Evolutionary conservation across 78 protist genomes (phyloP).

Genomic region (Emiliania huxleyi): DNA sequence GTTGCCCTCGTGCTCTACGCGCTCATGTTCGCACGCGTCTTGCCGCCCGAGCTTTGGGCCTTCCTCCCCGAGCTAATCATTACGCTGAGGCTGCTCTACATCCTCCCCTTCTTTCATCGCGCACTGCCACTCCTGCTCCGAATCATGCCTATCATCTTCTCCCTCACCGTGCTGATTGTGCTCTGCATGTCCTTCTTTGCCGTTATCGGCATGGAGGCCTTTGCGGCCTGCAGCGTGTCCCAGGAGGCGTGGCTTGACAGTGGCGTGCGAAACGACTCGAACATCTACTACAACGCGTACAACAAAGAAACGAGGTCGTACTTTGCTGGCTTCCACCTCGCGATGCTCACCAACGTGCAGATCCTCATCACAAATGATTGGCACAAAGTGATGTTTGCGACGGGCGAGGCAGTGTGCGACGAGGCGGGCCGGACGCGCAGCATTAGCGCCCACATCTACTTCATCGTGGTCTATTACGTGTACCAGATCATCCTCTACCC

Average conservation of each 20-base stretch:
- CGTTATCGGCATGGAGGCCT: not conserved
- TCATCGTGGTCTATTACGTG: not conserved
- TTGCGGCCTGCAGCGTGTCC: not conserved
- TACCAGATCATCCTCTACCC: not conserved
- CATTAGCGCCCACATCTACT: not conserved
- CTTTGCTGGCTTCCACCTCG: not conserved
- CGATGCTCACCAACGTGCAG: not conserved
- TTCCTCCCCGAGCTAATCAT: not conserved
- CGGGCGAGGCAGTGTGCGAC: not conserved
- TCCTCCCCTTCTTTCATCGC: not conserved
- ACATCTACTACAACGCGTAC: not conserved
- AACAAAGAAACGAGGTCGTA: not conserved
- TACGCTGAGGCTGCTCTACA: not conserved
- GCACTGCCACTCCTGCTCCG: not conserved
- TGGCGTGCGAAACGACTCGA: no score
- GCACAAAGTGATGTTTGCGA: not conserved
- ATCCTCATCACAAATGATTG: not conserved
- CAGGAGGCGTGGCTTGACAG: no score
- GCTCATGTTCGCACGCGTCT: no score
- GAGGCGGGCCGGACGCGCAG: not conserved
- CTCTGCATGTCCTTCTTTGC: not conserved
- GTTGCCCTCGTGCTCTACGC: no score
- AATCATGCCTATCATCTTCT: not conserved
- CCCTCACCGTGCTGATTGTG: not conserved
- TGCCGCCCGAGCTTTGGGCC: no score